Conservation (phyloP, 768 basidiomycete genomes). For the Collybia sp. region DNA sequence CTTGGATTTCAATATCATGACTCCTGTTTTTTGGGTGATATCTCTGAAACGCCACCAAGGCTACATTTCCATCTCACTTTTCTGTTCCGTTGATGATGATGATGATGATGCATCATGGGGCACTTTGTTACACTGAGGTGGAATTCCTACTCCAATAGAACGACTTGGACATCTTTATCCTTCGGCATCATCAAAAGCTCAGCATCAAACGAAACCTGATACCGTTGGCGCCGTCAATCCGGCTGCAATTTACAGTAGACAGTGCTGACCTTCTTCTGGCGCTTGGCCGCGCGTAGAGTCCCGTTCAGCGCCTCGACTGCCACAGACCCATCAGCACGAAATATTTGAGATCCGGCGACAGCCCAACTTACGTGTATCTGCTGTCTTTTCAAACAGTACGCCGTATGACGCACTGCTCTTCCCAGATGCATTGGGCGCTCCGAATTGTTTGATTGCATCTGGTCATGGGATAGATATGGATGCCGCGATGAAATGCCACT, state of each 20-base stretch:
- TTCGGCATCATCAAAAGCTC: slow-evolving; percentile 48
- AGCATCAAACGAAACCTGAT: slow-evolving; percentile 36
- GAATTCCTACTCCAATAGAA: not conserved
- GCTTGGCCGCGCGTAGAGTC: slow-evolving; percentile 39
- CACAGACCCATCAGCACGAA: not conserved
- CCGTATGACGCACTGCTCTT: slow-evolving; percentile 34
- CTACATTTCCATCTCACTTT: too few species aligned
- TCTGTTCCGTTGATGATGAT: too few species aligned
- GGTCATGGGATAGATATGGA: not conserved
- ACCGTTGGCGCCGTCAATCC: not conserved
- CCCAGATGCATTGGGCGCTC: slow-evolving; percentile 32
- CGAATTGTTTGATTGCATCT: slow-evolving; percentile 42
- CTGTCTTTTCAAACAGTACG: slow-evolving; percentile 42
- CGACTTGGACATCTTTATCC: slow-evolving; percentile 29
- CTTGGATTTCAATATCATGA: too few species aligned
- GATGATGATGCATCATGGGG: too few species aligned
- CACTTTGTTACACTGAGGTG: too few species aligned
- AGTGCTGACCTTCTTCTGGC: slow-evolving; percentile 37
- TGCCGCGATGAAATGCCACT: not conserved
- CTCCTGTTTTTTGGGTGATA: too few species aligned
- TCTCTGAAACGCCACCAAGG: too few species aligned
- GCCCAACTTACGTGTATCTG: slow-evolving; percentile 31
- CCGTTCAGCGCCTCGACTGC: slow-evolving; percentile 47
- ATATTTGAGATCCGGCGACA: not conserved
- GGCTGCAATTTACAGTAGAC: not conserved